Conservation (phyloP, 2,329 filamentous ascomycete species). For the Apiospora koreana region DNA sequence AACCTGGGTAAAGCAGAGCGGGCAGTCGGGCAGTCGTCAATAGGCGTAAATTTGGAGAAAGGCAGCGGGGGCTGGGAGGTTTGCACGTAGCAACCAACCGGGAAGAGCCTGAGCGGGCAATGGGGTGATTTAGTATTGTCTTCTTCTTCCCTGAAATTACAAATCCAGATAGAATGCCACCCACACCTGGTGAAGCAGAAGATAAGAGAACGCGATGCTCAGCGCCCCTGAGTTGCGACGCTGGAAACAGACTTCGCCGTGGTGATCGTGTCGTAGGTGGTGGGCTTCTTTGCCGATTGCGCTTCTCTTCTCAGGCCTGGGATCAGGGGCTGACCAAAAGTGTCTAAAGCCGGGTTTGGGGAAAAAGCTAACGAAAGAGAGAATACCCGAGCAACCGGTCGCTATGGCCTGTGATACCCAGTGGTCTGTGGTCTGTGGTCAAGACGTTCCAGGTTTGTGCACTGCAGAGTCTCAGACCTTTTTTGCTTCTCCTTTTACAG, state of each 20-base stretch:
- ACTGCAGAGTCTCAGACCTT: slow-evolving; percentile 4
- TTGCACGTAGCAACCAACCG: not conserved
- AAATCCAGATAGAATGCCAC: not conserved
- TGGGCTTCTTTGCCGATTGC: not conserved
- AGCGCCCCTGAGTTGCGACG: not conserved
- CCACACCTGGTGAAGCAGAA: not conserved
- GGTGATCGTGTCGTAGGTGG: not conserved
- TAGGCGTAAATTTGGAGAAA: not conserved
- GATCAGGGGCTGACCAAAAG: not conserved
- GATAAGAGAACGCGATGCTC: not conserved
- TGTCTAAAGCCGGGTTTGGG: not conserved
- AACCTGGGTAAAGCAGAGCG: not conserved
- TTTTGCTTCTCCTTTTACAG: not conserved
- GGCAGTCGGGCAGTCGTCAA: not conserved
- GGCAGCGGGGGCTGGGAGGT: not conserved
- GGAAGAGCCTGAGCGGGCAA: not conserved
- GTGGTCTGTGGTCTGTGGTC: slow-evolving; percentile 5
- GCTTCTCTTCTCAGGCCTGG: not conserved
- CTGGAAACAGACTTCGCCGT: not conserved
- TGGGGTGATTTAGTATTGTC: not conserved
- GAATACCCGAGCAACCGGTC: not conserved
- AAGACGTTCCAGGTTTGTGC: not conserved
- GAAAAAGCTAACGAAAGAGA: not conserved
- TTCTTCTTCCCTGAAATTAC: not conserved
- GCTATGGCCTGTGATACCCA: not conserved